phyloP scores from a whole-genome alignment of 768 basidiomycete species.

The Rhodosporidiobolus odoratus region DNA sequence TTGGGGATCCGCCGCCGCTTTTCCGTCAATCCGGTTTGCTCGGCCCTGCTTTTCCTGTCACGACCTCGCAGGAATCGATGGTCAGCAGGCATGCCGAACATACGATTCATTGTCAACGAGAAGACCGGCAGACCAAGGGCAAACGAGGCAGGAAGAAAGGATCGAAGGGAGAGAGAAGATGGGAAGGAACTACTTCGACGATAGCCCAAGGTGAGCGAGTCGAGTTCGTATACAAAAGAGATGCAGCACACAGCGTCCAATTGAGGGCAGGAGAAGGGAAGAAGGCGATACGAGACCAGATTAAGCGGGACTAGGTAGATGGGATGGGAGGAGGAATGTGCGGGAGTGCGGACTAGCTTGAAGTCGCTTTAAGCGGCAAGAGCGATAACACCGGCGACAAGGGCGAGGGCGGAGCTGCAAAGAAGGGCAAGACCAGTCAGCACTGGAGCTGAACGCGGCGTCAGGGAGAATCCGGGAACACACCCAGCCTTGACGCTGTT shows the following conservation, averaged over 20 bases:
- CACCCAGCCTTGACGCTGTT: neutral
- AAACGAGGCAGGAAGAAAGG: neutral
- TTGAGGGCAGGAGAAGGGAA: neutral
- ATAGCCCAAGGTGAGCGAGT: neutral
- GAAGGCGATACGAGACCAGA: neutral
- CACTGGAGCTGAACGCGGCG: neutral
- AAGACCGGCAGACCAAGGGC: neutral
- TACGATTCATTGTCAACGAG: too few species aligned
- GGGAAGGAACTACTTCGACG: neutral
- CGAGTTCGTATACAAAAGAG: too few species aligned
- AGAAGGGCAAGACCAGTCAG: neutral
- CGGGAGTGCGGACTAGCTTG: neutral
- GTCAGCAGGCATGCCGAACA: too few species aligned
- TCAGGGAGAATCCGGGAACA: neutral
- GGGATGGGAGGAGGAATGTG: neutral
- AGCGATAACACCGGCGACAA: conserved; percentile 6
- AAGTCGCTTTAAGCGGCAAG: conserved; percentile 1
- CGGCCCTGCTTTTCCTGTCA: too few species aligned
- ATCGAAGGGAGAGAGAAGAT: neutral
- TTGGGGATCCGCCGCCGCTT: too few species aligned
- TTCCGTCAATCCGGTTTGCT: too few species aligned
- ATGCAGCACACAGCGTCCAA: too few species aligned
- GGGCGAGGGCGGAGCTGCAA: neutral
- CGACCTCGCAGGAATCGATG: too few species aligned
- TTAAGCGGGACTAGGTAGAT: neutral